Percentiles rank a stretch among this genome's conserved stretches.
Conservation (phyloP, 305 asterid species). For the Solanum hybrid region DNA sequence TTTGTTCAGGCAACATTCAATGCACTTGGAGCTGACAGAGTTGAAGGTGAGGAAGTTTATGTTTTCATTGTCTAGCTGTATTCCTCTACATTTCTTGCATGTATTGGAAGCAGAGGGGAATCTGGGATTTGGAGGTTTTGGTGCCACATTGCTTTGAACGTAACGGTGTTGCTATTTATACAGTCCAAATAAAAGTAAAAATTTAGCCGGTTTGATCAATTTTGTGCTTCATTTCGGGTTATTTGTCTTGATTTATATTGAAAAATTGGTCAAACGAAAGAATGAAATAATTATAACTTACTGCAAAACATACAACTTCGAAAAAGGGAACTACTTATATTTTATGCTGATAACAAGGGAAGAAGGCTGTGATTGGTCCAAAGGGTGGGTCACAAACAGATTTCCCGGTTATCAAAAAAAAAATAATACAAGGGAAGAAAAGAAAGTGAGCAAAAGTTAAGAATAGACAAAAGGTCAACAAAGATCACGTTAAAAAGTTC, state of each 20-base stretch:
- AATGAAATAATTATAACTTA: not conserved
- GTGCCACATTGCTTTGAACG: not conserved
- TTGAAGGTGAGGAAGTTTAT: conserved; percentile 41
- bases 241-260: not conserved
- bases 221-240: not conserved
- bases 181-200: not conserved
- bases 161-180: not conserved
- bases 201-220: not conserved
- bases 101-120: not conserved
- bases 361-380: not conserved
- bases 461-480: not conserved
- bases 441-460: not conserved
- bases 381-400: not conserved
- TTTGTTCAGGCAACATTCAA: conserved; percentile 82
- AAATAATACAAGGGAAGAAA: not conserved
- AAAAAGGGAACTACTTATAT: not conserved
- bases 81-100: not conserved
- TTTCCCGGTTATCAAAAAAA: not conserved
- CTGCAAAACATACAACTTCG: not conserved
- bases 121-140: not conserved
- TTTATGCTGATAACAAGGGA: not conserved
- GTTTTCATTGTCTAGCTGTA: not conserved
- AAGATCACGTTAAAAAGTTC: not conserved
- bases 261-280: not conserved
- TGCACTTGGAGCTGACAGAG: conserved; percentile 80